Conservation (phyloP, 306 rosid species). For the Lotus japonicus region DNA sequence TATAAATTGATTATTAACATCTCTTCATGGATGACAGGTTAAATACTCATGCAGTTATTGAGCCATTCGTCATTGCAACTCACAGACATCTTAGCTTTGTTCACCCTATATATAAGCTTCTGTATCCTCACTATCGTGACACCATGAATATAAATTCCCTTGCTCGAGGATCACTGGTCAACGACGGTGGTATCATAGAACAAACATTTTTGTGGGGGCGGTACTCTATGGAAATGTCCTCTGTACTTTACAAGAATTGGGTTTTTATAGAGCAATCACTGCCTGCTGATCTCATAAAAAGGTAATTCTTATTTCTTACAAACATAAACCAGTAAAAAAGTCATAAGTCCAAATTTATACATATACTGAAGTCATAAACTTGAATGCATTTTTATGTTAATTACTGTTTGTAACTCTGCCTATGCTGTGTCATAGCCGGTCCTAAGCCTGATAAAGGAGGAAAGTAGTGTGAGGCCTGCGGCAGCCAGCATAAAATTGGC, state of each 20-base stretch:
- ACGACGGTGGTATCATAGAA: slow-evolving; percentile 24
- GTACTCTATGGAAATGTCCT: slow-evolving; percentile 31
- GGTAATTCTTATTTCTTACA: not conserved
- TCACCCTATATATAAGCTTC: slow-evolving; percentile 27
- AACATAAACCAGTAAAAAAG: not conserved
- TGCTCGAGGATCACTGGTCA: slow-evolving; percentile 17
- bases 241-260: slow-evolving; percentile 26
- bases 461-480: too few species aligned
- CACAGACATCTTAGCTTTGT: slow-evolving; percentile 22
- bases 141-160: slow-evolving; percentile 35
- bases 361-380: not conserved
- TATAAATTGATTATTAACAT: not conserved
- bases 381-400: not conserved
- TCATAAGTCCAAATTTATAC: too few species aligned
- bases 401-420: not conserved
- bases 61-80: slow-evolving; percentile 43
- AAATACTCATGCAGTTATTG: slow-evolving; percentile 64
- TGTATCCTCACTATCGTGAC: slow-evolving; percentile 34
- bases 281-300: slow-evolving; percentile 30
- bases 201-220: slow-evolving; percentile 23
- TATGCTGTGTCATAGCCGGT: too few species aligned
- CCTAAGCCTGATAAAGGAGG: too few species aligned
- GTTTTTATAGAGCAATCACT: slow-evolving; percentile 23
- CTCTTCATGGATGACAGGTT: slow-evolving; percentile 34
- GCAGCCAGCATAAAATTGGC: too few species aligned